These are phyloP conservation scores for Pachysolen tannophilus DNA, from an alignment of 805 yeast genomes.

Conservation along the genomic window DNA sequence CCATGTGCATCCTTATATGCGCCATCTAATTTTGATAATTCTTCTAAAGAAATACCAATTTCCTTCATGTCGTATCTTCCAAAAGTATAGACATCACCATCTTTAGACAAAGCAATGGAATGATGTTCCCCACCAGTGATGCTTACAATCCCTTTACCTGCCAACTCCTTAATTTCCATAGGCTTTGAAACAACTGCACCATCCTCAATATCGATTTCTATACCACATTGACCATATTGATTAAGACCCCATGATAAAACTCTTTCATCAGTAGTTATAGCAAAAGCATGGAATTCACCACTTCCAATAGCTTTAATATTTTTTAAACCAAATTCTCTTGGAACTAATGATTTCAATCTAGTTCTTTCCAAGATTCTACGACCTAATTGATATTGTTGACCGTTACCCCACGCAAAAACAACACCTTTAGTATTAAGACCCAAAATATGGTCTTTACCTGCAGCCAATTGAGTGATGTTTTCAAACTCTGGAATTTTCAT, in stretches of 20 bases:
- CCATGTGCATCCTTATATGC: conserved; percentile 76
- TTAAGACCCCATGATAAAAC: conserved; percentile 93
- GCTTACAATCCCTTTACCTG: conserved; percentile 45
- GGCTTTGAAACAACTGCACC: conserved; percentile 79
- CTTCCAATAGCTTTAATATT: conserved; percentile 75
- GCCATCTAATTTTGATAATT: conserved; percentile 58
- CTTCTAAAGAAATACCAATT: conserved; percentile 63
- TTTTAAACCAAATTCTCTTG: conserved; percentile 76
- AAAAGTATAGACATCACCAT: conserved; percentile 73
- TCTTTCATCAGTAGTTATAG: conserved; percentile 62
- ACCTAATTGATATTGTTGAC: conserved; percentile 89
- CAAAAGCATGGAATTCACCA: conserved; percentile 96
- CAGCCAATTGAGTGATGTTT: conserved; percentile 73
- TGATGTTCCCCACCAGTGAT: conserved; percentile 96
- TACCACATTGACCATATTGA: conserved; percentile 95
- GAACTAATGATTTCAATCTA: conserved; percentile 63
- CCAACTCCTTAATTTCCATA: conserved; percentile 58
- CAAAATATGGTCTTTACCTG: conserved; percentile 88
- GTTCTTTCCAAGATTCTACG: conserved; percentile 77
- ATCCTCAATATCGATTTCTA: conserved; percentile 69
- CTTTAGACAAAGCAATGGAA: conserved; percentile 61
- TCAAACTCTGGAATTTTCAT: conserved; percentile 49
- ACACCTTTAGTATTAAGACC: conserved; percentile 79
- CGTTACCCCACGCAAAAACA: conserved; percentile 97
- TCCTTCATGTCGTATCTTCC: conserved; percentile 95